Conservation (phyloP, 2,329 filamentous ascomycete species). For the Fusarium verticillioides region DNA sequence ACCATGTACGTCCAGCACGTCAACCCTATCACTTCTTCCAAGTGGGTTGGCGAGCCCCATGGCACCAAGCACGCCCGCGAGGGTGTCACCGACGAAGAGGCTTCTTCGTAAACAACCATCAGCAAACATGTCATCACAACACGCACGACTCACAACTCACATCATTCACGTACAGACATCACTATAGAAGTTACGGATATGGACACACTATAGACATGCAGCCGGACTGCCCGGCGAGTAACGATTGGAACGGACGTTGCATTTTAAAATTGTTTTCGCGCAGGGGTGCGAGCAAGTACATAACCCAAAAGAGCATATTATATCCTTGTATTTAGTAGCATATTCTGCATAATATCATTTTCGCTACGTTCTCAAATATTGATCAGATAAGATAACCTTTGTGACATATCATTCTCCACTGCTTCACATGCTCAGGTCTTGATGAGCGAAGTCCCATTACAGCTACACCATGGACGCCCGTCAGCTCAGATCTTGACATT, state of each 20-base stretch:
- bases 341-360: conserved; percentile 27
- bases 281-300: conserved; percentile 9
- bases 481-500: no score
- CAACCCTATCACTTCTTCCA: conserved; percentile 59
- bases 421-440: background rate
- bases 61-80: conserved; percentile 19
- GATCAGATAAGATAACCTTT: background rate
- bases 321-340: conserved; percentile 35
- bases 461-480: no score
- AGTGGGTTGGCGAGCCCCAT: conserved; percentile 37
- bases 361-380: conserved; percentile 1
- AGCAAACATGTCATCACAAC: background rate
- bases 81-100: conserved; percentile 34
- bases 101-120: conserved; percentile 21
- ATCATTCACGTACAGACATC: background rate
- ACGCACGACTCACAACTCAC: background rate
- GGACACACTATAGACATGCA: conserved; percentile 8
- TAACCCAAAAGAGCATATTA: conserved; percentile 28
- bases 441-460: background rate
- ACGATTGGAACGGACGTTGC: conserved; percentile 31
- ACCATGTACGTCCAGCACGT: conserved; percentile 73
- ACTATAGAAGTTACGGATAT: conserved; percentile 6
- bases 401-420: background rate
- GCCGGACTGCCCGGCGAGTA: conserved; percentile 27
- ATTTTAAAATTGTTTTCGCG: conserved; percentile 16